Evolutionary conservation across 1,139 yeast species (phyloP).

Genomic region (Geotrichum restrictum): DNA sequence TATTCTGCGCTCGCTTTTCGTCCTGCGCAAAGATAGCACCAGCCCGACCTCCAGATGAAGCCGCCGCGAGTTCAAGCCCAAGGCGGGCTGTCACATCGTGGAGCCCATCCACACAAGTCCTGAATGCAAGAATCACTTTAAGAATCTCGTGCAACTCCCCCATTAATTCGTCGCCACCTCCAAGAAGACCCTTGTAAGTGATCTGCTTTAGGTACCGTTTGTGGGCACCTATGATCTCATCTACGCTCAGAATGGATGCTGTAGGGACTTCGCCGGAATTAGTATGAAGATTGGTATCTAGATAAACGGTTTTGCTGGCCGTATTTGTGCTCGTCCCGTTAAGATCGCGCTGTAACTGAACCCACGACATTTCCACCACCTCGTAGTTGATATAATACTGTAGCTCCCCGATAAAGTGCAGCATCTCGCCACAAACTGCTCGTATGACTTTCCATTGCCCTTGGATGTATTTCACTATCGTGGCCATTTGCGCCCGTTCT

Average conservation of each 20-base stretch:
- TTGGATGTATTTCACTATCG: conserved; percentile 3
- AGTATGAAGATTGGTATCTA: neutral
- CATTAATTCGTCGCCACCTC: conserved; percentile 34
- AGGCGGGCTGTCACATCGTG: conserved; percentile 25
- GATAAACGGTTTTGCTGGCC: neutral
- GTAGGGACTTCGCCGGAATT: neutral
- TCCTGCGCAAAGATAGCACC: neutral
- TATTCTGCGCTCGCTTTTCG: conserved; percentile 21
- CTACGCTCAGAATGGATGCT: conserved; percentile 34
- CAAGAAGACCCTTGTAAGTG: conserved; percentile 39
- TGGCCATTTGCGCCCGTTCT: neutral
- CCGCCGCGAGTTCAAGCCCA: neutral
- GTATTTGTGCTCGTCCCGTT: conserved; percentile 17
- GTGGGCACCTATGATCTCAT: conserved; percentile 39
- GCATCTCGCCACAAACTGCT: conserved; percentile 36
- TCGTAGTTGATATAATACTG: conserved; percentile 42
- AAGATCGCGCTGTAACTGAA: conserved; percentile 32
- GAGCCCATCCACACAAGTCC: conserved; percentile 30
- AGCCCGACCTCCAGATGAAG: conserved; percentile 9
- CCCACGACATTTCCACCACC: conserved; percentile 43
- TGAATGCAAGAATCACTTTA: conserved; percentile 33
- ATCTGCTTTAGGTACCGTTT: conserved; percentile 36
- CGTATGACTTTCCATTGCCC: conserved; percentile 35
- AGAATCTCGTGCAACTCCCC: conserved; percentile 39
- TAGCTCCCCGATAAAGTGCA: conserved; percentile 40